Evolutionary conservation across 768 basidiomycete genomes (phyloP), one percentile per base, ranked within the genome.

Genomic region (Xanthoconium stramineum): DNA sequence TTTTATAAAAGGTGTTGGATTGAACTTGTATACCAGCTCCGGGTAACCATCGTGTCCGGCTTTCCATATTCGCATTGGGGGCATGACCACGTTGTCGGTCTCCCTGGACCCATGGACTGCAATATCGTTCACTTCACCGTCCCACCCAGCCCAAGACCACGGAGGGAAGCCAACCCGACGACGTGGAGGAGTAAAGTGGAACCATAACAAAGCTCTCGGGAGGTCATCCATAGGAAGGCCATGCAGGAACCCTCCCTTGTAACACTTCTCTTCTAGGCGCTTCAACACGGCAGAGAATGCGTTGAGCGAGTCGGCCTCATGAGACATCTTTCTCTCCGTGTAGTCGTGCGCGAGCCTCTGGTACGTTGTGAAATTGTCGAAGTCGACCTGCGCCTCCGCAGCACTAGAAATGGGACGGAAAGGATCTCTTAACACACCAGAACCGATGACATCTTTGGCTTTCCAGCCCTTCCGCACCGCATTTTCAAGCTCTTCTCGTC

Each of bases 121-220:
- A 9, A 14, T 29, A 11, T 28, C 39, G 28, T 2, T 40, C 13
- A 56, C 54, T 10, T 0, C 36, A 3, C 55, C 57, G 1, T 58
- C 52, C 57, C 59, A 64, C 4, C 55, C 57, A 11, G 43, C 52
- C 60, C 60, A 61, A n/a, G 63, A 60, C 58, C 58, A 58, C 8
- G 52, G 17, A 0, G 47, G 44, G 29, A 53, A 65, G 3, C 19
- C 52, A 19, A 24, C 24, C 24, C 24, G 24, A 24, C 24, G 24
- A 24, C 24, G 24, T 4, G 24, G 24, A 2, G 24, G 24, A 24
- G 24, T 24, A 24, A 15, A 15, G 24, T 60, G 56, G 24, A 44
- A 39, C 62, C 63, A 64, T 14, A 51, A 11, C 35, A 63, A 5
- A 2, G 53, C 63, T 5, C 56, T 60, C 5, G 58, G 50, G 15